These are phyloP conservation scores for Lophiostoma macrostomum DNA, from an alignment of 495 filamentous ascomycete species.

Conservation along the genomic window DNA sequence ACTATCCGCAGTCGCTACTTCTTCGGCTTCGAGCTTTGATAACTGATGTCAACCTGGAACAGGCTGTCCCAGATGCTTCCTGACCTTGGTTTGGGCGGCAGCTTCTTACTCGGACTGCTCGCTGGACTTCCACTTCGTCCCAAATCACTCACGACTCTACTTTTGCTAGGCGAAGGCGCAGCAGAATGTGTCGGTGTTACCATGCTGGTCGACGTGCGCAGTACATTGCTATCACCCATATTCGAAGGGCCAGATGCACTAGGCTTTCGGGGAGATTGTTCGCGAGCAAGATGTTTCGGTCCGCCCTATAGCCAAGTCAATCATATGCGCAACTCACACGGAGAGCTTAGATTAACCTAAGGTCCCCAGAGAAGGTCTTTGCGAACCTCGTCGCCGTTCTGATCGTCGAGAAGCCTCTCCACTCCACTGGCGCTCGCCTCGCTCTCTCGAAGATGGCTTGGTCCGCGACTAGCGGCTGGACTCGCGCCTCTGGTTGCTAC, in stretches of 20 bases:
- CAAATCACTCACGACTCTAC: not conserved
- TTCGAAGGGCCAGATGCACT: not conserved
- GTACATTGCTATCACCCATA: slow-evolving; percentile 1
- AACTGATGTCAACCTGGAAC: slow-evolving; percentile 37
- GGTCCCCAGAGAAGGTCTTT: slow-evolving; percentile 43
- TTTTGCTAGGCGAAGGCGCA: slow-evolving; percentile 9
- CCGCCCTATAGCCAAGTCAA: no score
- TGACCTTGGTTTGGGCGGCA: slow-evolving; percentile 10
- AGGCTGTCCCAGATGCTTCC: slow-evolving; percentile 37
- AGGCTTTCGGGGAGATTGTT: slow-evolving; percentile 8
- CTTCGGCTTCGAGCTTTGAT: slow-evolving; percentile 35
- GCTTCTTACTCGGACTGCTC: slow-evolving; percentile 21
- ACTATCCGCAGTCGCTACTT: no score
- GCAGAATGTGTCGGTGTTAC: slow-evolving; percentile 6
- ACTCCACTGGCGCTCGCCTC: slow-evolving; percentile 2
- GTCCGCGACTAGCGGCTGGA: slow-evolving; percentile 18
- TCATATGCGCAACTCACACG: not conserved
- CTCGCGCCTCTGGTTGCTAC: slow-evolving; percentile 18
- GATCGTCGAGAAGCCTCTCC: slow-evolving; percentile 14
- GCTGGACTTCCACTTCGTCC: slow-evolving; percentile 13
- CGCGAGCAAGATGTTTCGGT: not conserved
- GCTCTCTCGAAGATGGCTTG: slow-evolving; percentile 21
- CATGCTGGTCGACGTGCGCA: not conserved
- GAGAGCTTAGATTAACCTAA: slow-evolving; percentile 27
- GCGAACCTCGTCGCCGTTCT: slow-evolving; percentile 44